A percentile compares a stretch with the other conserved stretches of the same genome.
Evolutionary conservation across 345 rosid species (phyloP).

Genomic region (Arabidopsis suecica): DNA sequence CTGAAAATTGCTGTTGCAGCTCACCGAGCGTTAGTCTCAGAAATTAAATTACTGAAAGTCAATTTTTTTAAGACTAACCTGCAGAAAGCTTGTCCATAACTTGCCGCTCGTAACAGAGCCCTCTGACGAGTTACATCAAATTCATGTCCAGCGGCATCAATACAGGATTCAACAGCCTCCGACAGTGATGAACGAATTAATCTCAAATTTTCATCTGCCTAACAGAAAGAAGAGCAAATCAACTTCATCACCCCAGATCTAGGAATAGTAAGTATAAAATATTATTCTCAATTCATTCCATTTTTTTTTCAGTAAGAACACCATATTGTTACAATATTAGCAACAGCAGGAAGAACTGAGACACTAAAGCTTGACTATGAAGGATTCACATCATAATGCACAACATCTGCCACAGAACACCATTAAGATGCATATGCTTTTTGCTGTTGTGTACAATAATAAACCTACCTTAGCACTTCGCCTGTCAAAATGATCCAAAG

Average conservation of each 20-base stretch:
- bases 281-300: slow-evolving; percentile 13
- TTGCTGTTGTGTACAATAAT: too few species aligned
- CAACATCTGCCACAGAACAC: slow-evolving; percentile 8
- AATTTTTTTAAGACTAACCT: slow-evolving; percentile 58
- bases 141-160: slow-evolving; percentile 97
- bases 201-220: slow-evolving; percentile 99
- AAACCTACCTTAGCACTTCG: slow-evolving; percentile 86
- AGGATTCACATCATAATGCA: slow-evolving; percentile 10
- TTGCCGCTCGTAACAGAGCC: slow-evolving; percentile 90
- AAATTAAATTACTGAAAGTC: slow-evolving; percentile 24
- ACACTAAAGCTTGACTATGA: background rate
- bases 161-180: slow-evolving; percentile 94
- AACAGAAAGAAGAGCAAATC: slow-evolving; percentile 39
- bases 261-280: slow-evolving; percentile 4
- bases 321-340: background rate
- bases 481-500: slow-evolving; percentile 96
- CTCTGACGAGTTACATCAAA: slow-evolving; percentile 82
- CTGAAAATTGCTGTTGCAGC: slow-evolving; percentile 86
- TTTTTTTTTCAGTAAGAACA: slow-evolving; percentile 1
- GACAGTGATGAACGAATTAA: slow-evolving; percentile 82
- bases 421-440: background rate
- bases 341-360: background rate
- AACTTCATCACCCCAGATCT: slow-evolving; percentile 13
- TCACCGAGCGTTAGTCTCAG: slow-evolving; percentile 49
- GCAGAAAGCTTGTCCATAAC: slow-evolving; percentile 99